Evolutionary conservation across 2,329 filamentous ascomycete species (phyloP).

Genomic region (Fonsecaea multimorphosa): DNA sequence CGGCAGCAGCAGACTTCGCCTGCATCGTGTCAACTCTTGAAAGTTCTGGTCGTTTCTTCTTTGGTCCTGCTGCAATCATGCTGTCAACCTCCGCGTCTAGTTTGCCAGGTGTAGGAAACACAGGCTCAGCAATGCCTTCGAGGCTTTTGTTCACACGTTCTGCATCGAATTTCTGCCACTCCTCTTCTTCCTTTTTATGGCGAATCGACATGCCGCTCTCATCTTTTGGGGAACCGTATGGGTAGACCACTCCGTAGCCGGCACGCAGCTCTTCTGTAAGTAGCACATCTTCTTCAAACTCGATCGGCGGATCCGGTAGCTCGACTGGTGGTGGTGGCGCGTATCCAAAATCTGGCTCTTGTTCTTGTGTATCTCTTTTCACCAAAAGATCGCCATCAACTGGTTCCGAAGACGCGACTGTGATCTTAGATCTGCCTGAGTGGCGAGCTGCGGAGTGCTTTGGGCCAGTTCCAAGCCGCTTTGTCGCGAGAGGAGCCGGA

Average conservation of each 20-base stretch:
- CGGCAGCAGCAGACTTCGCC: conserved; percentile 50
- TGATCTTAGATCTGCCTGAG: conserved; percentile 61
- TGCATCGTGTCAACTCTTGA: conserved; percentile 48
- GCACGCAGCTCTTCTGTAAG: conserved; percentile 60
- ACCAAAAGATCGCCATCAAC: conserved; percentile 38
- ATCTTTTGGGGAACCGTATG: conserved; percentile 52
- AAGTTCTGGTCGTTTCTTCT: conserved; percentile 40
- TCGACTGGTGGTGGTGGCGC: conserved; percentile 72
- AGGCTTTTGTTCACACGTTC: conserved; percentile 59
- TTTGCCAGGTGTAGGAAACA: conserved; percentile 36
- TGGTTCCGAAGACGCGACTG: conserved; percentile 54
- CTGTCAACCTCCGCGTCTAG: conserved; percentile 65
- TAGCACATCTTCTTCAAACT: conserved; percentile 55
- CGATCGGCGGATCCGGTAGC: conserved; percentile 53
- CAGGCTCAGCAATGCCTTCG: conserved; percentile 40
- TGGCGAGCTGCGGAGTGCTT: conserved; percentile 67
- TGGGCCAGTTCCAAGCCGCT: conserved; percentile 67
- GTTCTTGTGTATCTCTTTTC: conserved; percentile 56
- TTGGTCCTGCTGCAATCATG: conserved; percentile 69
- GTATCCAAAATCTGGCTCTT: conserved; percentile 83
- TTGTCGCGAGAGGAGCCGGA: conserved; percentile 64
- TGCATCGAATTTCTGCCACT: conserved; percentile 69
- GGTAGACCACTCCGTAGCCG: conserved; percentile 59
- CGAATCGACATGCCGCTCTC: conserved; percentile 66
- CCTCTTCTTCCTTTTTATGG: conserved; percentile 69